Base-by-base conservation (phyloP, 2,329 filamentous ascomycete species). In the Aureobasidium sp. region DNA sequence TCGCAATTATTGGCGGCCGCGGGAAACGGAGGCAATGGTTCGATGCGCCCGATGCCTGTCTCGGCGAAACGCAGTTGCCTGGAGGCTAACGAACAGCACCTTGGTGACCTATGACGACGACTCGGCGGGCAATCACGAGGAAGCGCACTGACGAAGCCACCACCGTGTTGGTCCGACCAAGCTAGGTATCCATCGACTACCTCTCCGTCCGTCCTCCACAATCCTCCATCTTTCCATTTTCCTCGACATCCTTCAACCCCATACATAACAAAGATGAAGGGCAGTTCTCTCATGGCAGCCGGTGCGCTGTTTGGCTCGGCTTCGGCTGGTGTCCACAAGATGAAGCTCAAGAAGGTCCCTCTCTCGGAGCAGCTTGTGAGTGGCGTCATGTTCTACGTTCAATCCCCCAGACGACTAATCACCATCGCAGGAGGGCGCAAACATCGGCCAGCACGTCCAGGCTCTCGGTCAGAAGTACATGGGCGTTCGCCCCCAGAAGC, bases 291-390 rank as follows among this genome's bases (percentile, higher is more conserved):
- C 74, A 82, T 91, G 75, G 87, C 90, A 75, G 86, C 86, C 79
- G 86, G 87, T 72, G 83, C 87, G 80, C 85, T 95, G 82, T 83
- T 92, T 73, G 89, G 89, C 81, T 86, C 88, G 75, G 89, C 89
- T 74, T 84, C 89, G 74, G 93, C 91, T 70, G 91, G 87, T 72
- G 83, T 96, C 68, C 91, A 97, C 86, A 95, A 91, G 84, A 88
- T 97, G 84, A 94, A 95, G 84, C 87, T 99, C 73, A 89, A 97
- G 84, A 99, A 99, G 88, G 81, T 97, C 66, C 88, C 94, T 68
- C 82, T 99, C 64, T 84, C 87, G 55, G 90, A 97, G 76, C 94
- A 97, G 81, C 85, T 99, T 73, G 92, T 96, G 81, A 74, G 89
- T 82, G 64, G 61, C 53, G 52, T 58, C 52, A 51, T 42, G 46